Conservation (phyloP, 352 stramenopile species). For the Pythium apleroticum region DNA sequence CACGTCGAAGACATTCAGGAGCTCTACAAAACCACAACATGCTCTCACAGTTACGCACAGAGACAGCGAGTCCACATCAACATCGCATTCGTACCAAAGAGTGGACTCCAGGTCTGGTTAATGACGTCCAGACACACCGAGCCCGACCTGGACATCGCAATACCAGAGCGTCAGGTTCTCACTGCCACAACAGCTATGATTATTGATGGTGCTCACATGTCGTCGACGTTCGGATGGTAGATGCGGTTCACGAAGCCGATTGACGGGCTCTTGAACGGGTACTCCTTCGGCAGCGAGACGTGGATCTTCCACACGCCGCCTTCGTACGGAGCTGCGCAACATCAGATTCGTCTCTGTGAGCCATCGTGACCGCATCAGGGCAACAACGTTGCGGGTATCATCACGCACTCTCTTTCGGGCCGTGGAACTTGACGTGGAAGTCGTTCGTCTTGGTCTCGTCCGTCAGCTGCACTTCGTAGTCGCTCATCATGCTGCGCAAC, state of each 20-base stretch:
- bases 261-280: slow-evolving; percentile 92
- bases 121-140: slow-evolving; percentile 94
- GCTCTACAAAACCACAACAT: slow-evolving; percentile 45
- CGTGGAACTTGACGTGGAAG: slow-evolving; percentile 86
- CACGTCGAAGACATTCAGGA: slow-evolving; percentile 93
- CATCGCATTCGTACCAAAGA: slow-evolving; percentile 75
- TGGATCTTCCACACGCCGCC: slow-evolving; percentile 93
- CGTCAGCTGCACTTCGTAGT: slow-evolving; percentile 85
- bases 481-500: slow-evolving; percentile 84
- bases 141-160: slow-evolving; percentile 55
- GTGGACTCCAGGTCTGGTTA: slow-evolving; percentile 94
- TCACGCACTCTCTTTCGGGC: slow-evolving; percentile 78
- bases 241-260: slow-evolving; percentile 94
- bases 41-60: background rate
- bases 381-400: background rate
- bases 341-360: background rate
- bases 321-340: slow-evolving; percentile 81
- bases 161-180: slow-evolving; percentile 5
- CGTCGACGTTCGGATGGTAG: slow-evolving; percentile 93
- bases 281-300: slow-evolving; percentile 91
- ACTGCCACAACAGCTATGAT: background rate
- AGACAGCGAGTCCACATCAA: background rate
- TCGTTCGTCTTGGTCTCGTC: slow-evolving; percentile 82
- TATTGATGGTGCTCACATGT: slow-evolving; percentile 60
- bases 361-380: slow-evolving; percentile 2